Percentiles rank a stretch among this genome's conserved stretches.
These are phyloP conservation scores for Hortaea werneckii DNA, from an alignment of 2,329 filamentous ascomycete genomes.

Conservation along the genomic window DNA sequence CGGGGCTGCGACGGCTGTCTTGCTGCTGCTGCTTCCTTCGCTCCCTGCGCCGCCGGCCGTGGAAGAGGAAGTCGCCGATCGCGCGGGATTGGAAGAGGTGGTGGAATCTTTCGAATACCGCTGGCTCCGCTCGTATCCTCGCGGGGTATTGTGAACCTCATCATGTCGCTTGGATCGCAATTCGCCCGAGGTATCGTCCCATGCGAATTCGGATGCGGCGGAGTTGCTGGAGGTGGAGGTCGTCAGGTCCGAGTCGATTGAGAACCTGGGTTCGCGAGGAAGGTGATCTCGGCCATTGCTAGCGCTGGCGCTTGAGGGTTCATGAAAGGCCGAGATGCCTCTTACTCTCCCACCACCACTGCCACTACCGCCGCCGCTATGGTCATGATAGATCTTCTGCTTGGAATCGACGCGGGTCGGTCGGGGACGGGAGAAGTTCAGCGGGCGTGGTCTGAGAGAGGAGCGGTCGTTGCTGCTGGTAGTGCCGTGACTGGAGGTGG, in stretches of 20 bases:
- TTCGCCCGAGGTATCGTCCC: constrained; percentile 11
- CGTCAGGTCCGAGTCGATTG: constrained; percentile 4
- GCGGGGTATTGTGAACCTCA: neutral
- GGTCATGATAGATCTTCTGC: constrained; percentile 4
- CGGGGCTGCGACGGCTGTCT: neutral
- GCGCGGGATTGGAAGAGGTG: neutral
- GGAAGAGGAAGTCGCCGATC: neutral
- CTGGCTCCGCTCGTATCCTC: constrained; percentile 6
- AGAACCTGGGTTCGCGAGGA: constrained; percentile 11
- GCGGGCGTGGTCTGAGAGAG: constrained; percentile 9
- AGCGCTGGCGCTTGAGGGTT: neutral
- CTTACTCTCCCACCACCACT: constrained; percentile 1
- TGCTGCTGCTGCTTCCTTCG: neutral
- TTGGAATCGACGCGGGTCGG: constrained; percentile 5
- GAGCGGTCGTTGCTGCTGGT: constrained; percentile 4
- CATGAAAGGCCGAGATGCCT: constrained; percentile 11
- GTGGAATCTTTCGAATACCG: constrained; percentile 2
- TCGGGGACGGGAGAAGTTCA: constrained; percentile 20
- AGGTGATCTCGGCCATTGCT: neutral
- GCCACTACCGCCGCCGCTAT: constrained; percentile 2
- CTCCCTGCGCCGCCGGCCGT: neutral
- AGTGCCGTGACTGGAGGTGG: constrained; percentile 2
- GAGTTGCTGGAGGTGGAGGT: constrained; percentile 5
- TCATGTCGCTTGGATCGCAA: constrained; percentile 4
- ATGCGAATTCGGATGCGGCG: constrained; percentile 10